A percentile compares a stretch with the other conserved stretches of the same genome.
Conservation (phyloP, 805 yeast species). For the Candida methanosorbosa region DNA sequence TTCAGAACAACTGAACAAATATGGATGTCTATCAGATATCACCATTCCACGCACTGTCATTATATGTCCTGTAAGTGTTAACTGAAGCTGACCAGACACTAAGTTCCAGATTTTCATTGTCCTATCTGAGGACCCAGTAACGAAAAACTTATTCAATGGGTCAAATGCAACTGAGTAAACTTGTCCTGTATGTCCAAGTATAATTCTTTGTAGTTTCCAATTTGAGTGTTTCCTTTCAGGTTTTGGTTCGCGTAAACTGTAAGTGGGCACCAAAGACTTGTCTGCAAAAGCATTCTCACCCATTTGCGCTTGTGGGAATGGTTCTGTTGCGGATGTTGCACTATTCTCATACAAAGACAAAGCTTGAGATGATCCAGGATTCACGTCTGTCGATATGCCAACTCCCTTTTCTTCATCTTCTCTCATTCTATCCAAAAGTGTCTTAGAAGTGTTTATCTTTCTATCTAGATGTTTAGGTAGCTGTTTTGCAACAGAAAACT, state of each 20-base stretch:
- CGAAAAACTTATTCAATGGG: conserved; percentile 86
- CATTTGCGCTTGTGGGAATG: no score
- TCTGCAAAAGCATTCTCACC: conserved; percentile 17
- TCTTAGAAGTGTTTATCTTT: conserved; percentile 2
- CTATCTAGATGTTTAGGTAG: conserved; percentile 10
- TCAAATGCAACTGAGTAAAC: conserved; percentile 76
- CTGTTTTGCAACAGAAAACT: conserved; percentile 4
- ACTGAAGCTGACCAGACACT: conserved; percentile 56
- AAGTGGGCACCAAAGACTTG: conserved; percentile 15
- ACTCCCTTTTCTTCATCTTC: conserved; percentile 1
- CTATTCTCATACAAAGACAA: not conserved
- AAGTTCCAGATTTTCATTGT: conserved; percentile 91
- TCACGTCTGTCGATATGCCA: no score
- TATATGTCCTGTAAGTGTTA: conserved; percentile 83
- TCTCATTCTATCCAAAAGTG: conserved; percentile 14
- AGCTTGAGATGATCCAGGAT: not conserved
- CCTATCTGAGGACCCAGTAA: conserved; percentile 82
- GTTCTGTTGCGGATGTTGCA: not conserved
- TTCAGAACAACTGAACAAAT: conserved; percentile 85
- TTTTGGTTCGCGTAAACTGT: conserved; percentile 3
- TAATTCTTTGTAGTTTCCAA: conserved; percentile 67
- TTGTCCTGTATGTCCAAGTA: conserved; percentile 93
- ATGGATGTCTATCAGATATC: conserved; percentile 72
- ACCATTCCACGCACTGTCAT: conserved; percentile 79
- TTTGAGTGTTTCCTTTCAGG: conserved; percentile 40